Evolutionary conservation across 208 protist species (phyloP).

Genomic region (Blechomonas ayalai): DNA sequence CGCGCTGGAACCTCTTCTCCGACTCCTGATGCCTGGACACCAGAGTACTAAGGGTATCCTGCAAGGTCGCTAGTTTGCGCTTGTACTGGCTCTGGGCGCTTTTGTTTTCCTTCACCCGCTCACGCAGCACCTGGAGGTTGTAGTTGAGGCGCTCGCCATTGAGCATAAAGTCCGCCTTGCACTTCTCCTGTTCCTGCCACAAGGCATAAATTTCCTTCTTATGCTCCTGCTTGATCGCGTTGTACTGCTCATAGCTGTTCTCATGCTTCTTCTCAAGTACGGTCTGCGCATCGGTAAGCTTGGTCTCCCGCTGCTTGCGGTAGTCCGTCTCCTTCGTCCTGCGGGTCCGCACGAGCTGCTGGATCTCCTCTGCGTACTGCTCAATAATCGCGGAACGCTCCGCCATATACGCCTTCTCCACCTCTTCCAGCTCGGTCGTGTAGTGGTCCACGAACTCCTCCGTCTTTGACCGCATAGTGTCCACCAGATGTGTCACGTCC

Average conservation of each 20-base stretch:
- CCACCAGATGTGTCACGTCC: conserved; percentile 78
- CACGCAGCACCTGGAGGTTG: conserved; percentile 93
- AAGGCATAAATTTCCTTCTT: conserved; percentile 88
- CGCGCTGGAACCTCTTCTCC: conserved; percentile 84
- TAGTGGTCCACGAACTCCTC: conserved; percentile 71
- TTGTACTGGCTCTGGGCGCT: conserved; percentile 91
- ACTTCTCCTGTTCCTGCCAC: conserved; percentile 91
- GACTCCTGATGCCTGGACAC: conserved; percentile 88
- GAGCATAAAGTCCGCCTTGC: conserved; percentile 93
- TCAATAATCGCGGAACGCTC: conserved; percentile 78
- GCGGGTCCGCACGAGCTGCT: conserved; percentile 83
- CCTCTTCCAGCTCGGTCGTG: conserved; percentile 66
- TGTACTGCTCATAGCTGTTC: conserved; percentile 77
- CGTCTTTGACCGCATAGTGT: conserved; percentile 81
- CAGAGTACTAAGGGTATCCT: conserved; percentile 85
- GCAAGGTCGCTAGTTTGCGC: conserved; percentile 80
- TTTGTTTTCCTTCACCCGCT: conserved; percentile 94
- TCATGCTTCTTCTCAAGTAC: conserved; percentile 74
- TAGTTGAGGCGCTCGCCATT: conserved; percentile 95
- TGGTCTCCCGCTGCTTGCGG: conserved; percentile 66
- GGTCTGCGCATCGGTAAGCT: conserved; percentile 78
- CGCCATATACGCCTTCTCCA: conserved; percentile 83
- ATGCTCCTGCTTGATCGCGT: conserved; percentile 63
- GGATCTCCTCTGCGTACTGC: conserved; percentile 68
- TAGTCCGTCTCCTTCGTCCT: conserved; percentile 86